phyloP scores from a whole-genome alignment of 2,329 filamentous ascomycete species.

The Madurella mycetomatis region DNA sequence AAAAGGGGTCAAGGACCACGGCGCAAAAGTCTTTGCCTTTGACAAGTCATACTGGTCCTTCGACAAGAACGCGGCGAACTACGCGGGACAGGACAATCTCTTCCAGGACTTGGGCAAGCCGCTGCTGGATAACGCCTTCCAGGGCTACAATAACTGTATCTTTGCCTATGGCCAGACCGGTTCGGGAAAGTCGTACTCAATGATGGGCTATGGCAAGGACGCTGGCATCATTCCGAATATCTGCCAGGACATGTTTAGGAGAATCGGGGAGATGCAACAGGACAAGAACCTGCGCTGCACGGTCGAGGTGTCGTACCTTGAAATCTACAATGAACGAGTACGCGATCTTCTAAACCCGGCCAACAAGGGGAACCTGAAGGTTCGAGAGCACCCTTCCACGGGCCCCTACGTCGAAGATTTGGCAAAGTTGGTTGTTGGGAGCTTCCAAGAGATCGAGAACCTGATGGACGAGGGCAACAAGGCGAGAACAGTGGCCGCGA shows the following conservation, averaged over 20 bases:
- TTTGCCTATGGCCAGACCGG: slow-evolving; percentile 98
- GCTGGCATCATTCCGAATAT: slow-evolving; percentile 94
- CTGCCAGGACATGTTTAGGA: slow-evolving; percentile 94
- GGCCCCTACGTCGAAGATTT: slow-evolving; percentile 98
- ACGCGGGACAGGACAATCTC: slow-evolving; percentile 84
- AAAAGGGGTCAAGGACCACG: slow-evolving; percentile 67
- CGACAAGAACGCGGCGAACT: slow-evolving; percentile 72
- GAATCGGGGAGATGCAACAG: slow-evolving; percentile 66
- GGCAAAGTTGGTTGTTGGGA: slow-evolving; percentile 88
- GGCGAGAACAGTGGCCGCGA: slow-evolving; percentile 92
- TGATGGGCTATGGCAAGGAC: slow-evolving; percentile 99
- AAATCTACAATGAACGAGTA: slow-evolving; percentile 98
- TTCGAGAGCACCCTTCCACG: slow-evolving; percentile 94
- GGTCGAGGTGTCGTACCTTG: slow-evolving; percentile 95
- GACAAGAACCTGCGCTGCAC: slow-evolving; percentile 82
- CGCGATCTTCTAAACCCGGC: slow-evolving; percentile 91
- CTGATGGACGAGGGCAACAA: slow-evolving; percentile 99
- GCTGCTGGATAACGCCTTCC: slow-evolving; percentile 93
- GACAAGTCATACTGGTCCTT: slow-evolving; percentile 99
- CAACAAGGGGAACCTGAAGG: slow-evolving; percentile 94
- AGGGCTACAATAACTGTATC: slow-evolving; percentile 99
- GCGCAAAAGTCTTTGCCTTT: slow-evolving; percentile 85
- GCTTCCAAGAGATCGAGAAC: slow-evolving; percentile 92
- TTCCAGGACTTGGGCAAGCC: slow-evolving; percentile 85
- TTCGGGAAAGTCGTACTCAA: slow-evolving; percentile 97